A percentile compares a stretch with the other conserved stretches of the same genome.
These are phyloP conservation scores for Xerocomellus chrysenteron DNA, from an alignment of 768 basidiomycete species.

Conservation along the genomic window DNA sequence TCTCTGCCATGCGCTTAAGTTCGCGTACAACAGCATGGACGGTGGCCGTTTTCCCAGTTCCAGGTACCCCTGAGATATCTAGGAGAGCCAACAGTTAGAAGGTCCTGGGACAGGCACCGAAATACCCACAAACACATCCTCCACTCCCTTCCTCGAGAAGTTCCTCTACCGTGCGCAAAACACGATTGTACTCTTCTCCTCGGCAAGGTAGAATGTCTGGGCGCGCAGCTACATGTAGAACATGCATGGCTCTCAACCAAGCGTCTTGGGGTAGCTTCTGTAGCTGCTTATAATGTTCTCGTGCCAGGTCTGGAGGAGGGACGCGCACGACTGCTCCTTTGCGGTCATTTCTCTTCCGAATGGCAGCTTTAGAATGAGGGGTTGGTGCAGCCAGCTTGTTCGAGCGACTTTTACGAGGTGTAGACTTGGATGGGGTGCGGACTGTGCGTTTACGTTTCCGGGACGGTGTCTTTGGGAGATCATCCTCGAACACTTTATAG, in stretches of 20 bases:
- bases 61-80: conserved; percentile 99
- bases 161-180: conserved; percentile 76
- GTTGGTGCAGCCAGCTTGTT: conserved; percentile 59
- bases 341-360: conserved; percentile 44
- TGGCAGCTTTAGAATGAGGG: conserved; percentile 71
- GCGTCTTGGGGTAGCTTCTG: conserved; percentile 67
- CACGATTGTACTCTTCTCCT: conserved; percentile 77
- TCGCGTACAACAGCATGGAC: conserved; percentile 92
- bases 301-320: conserved; percentile 35
- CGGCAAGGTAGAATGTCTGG: conserved; percentile 90
- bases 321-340: conserved; percentile 32
- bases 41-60: conserved; percentile 98
- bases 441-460: conserved; percentile 48
- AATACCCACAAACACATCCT: conserved; percentile 84
- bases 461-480: conserved; percentile 50
- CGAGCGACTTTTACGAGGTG: conserved; percentile 36
- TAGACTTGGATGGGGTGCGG: conserved; percentile 30
- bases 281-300: conserved; percentile 39
- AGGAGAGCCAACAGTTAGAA: conserved; percentile 2
- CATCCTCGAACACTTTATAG: conserved; percentile 26
- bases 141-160: conserved; percentile 90
- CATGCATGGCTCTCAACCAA: conserved; percentile 85
- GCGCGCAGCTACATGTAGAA: conserved; percentile 89
- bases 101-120: not conserved
- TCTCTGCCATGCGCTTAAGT: conserved; percentile 83